phyloP scores from a whole-genome alignment of 176 grass and related monocot genomes.

The Rhipidocladum racemiflorum region DNA sequence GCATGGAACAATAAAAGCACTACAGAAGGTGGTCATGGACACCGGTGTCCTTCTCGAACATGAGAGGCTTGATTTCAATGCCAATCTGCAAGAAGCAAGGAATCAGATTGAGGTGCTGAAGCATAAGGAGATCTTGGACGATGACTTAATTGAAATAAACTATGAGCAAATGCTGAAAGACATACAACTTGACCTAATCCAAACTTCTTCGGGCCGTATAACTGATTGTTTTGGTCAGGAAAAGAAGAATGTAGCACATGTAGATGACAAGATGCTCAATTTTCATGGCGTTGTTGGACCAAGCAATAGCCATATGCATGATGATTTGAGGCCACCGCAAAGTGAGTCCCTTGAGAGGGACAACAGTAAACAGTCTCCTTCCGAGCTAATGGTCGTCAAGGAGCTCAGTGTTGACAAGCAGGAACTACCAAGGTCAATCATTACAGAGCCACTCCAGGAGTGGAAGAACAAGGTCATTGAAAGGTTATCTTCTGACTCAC shows the following conservation, averaged over 20 bases:
- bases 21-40: constrained; percentile 66
- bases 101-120: constrained; percentile 83
- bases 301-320: constrained; percentile 33
- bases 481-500: constrained; percentile 62
- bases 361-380: constrained; percentile 35
- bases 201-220: constrained; percentile 51
- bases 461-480: constrained; percentile 71
- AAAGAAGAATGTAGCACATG: constrained; percentile 42
- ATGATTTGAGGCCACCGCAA: constrained; percentile 42
- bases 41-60: constrained; percentile 61
- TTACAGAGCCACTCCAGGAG: constrained; percentile 47
- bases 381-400: constrained; percentile 59
- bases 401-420: constrained; percentile 80
- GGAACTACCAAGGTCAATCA: constrained; percentile 41
- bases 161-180: constrained; percentile 77
- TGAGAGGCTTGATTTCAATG: constrained; percentile 64
- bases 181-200: constrained; percentile 74
- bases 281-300: constrained; percentile 43
- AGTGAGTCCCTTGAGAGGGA: constrained; percentile 52
- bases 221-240: constrained; percentile 19
- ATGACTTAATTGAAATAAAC: constrained; percentile 45
- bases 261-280: constrained; percentile 46
- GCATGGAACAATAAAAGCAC: constrained; percentile 71
- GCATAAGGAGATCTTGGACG: constrained; percentile 68
- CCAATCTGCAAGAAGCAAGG: constrained; percentile 63